Conservation (phyloP, 345 rosid genomes). For the Geranium rotundifolium region DNA sequence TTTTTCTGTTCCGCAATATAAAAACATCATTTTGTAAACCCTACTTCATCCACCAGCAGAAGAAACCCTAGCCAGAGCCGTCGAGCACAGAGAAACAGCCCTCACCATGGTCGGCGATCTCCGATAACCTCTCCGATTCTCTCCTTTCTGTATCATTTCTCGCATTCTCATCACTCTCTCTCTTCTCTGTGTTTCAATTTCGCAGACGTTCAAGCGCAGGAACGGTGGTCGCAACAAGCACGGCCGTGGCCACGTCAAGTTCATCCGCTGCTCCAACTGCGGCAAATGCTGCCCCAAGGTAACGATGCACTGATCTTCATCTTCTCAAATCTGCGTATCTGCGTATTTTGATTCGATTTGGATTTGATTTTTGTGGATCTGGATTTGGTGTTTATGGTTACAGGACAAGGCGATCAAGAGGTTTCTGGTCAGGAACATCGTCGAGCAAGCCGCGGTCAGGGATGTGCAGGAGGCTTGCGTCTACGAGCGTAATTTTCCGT, state of each 20-base stretch:
- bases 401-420: constrained; percentile 87
- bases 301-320: background rate
- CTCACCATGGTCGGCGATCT: background rate
- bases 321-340: background rate
- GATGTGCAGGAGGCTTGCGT: constrained; percentile 87
- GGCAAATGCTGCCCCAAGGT: constrained; percentile 96
- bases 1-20: background rate
- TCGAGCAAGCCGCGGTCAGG: constrained; percentile 83
- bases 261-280: constrained; percentile 87
- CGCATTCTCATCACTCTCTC: background rate
- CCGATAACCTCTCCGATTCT: background rate
- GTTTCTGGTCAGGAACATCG: constrained; percentile 82
- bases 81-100: background rate
- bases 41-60: background rate
- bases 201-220: constrained; percentile 82
- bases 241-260: constrained; percentile 83
- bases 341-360: background rate
- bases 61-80: constrained; percentile 8
- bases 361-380: background rate
- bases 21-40: constrained; percentile 1
- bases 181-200: background rate
- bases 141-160: background rate
- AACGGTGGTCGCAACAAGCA: constrained; percentile 97
- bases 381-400: background rate
- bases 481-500: constrained; percentile 37